Evolutionary conservation across 768 basidiomycete genomes (phyloP), one percentile per base, ranked within the genome.

Genomic region (Suillus spraguei): DNA sequence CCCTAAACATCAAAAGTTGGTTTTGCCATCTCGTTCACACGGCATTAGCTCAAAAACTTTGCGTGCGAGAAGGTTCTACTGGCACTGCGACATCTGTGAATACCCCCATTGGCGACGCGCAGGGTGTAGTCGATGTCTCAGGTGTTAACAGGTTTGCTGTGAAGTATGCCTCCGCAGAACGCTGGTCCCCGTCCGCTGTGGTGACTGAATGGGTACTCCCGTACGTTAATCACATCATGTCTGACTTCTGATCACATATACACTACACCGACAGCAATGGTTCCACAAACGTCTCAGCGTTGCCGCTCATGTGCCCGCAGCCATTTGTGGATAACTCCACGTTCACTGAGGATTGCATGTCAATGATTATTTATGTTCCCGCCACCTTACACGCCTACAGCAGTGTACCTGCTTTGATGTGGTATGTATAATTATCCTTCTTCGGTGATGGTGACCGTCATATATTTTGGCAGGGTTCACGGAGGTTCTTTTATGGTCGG

Each of bases 401-500:
- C 63, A 53, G 81, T 70, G 74, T 76, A 0, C 83, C 88, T 3
- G 84, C 84, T 22, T 70, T 93, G 62, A 72, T 89, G 65, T 89
- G 91, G 90, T 87, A 71, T 35, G 82, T 77, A 3, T 39, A 35
- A 9, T 60, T 36, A 58, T 47, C 36, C 35, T 22, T 44, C 28
- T 42, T 39, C 13, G 63, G 24, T 55, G 44, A 24, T 49, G 24
- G 13, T 20, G 49, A n/a, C 28, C 47, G 32, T 58, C 39, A 44
- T 41, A 35, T 50, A 28, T 38, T 33, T 33, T 63, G 39, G 2
- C 66, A 91, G 92, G 93, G 82, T 95, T 60, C 95, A 95, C 67
- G 95, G 94, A 11, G 94, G 95, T 24, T 94, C 93, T 0, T 92
- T 91, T 73, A 76, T 85, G 58, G 68, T 79, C 5, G 93, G 95